A percentile compares a stretch with the other conserved stretches of the same genome.
phyloP scores from a whole-genome alignment of 2,329 filamentous ascomycete genomes.

The Penicillium sp. region DNA sequence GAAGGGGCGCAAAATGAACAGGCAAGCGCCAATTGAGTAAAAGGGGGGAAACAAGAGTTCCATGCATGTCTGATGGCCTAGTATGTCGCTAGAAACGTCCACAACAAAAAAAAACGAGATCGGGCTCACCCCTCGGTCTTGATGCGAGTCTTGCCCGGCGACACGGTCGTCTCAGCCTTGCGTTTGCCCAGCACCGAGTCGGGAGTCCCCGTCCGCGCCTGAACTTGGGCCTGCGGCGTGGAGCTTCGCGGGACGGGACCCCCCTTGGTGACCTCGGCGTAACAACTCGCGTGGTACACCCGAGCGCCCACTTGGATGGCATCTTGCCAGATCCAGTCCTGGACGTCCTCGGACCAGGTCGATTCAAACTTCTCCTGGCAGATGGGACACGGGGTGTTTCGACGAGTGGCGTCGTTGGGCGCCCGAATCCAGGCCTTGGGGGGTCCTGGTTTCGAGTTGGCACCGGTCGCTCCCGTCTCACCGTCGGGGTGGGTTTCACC shows the following conservation, averaged over 20 bases:
- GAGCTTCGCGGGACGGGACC: conserved; percentile 36
- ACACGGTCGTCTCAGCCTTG: conserved; percentile 56
- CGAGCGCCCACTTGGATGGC: conserved; percentile 69
- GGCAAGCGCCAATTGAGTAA: too few species aligned
- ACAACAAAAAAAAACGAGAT: too few species aligned
- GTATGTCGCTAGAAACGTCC: too few species aligned
- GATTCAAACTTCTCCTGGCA: conserved; percentile 94
- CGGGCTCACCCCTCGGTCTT: conserved; percentile 32
- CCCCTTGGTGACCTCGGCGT: conserved; percentile 70
- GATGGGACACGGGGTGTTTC: conserved; percentile 79
- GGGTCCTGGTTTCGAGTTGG: conserved; percentile 49
- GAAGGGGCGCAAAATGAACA: too few species aligned
- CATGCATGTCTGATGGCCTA: too few species aligned
- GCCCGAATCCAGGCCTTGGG: conserved; percentile 71
- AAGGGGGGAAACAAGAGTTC: too few species aligned
- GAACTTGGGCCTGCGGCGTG: conserved; percentile 38
- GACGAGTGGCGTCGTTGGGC: conserved; percentile 67
- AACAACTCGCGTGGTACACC: conserved; percentile 86
- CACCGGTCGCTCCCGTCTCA: conserved; percentile 36
- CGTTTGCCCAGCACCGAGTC: conserved; percentile 66
- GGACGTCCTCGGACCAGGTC: conserved; percentile 83
- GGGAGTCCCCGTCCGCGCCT: conserved; percentile 48
- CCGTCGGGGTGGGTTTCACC: conserved; percentile 36
- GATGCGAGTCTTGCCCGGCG: conserved; percentile 34
- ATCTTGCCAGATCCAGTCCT: conserved; percentile 97